Evolutionary conservation across 805 yeast genomes (phyloP), one percentile per base, ranked within the genome.

Genomic region (Metschnikowia gelsemii): DNA sequence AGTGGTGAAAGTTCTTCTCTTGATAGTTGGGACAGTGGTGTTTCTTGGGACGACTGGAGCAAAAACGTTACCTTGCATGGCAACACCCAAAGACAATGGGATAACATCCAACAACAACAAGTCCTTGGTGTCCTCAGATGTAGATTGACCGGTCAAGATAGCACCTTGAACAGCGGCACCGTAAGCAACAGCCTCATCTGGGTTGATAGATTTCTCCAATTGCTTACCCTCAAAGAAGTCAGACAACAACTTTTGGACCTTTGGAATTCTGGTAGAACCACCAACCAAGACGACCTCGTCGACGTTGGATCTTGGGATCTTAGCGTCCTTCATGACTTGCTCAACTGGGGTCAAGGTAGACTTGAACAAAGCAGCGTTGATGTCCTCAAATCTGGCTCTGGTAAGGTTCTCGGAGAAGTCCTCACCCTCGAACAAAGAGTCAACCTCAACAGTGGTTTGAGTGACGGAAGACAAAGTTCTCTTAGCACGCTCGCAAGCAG

Each of bases 131-230:
- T 70, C 74, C 55, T 69, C 74, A 37, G 71, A 66, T 45, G 75
- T 70, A 50, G 72, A 66, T 62, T 70, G 74, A 56, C 75, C 75
- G 52, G 75, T 69, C 59, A 70, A 68, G 65, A 70, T 69, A 55
- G 75, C 98, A 44, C 96, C 98, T 76, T 91, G 99, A 51, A 91
- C 97, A 51, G 99, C 97, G 48, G 98, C 98, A 80, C 99, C 99
- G 60, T 83, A 91, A 32, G 98, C 99, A 62, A 91, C 98, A 66
- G 99, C 99, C 78, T 91, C 99, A 74, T 91, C 99, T 51, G 99
- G 98, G 77, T 91, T 91, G 62, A 91, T 91, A 60, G 96, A 91
- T 80, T 90, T 91, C 55, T 96, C 87, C 53, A 95, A 91, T 72
- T 89, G 89, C 79, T 93, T 91, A 59, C 96, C 96, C 61, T 84